Conservation (phyloP, 2,329 filamentous ascomycete genomes). For the Fusarium sp. region DNA sequence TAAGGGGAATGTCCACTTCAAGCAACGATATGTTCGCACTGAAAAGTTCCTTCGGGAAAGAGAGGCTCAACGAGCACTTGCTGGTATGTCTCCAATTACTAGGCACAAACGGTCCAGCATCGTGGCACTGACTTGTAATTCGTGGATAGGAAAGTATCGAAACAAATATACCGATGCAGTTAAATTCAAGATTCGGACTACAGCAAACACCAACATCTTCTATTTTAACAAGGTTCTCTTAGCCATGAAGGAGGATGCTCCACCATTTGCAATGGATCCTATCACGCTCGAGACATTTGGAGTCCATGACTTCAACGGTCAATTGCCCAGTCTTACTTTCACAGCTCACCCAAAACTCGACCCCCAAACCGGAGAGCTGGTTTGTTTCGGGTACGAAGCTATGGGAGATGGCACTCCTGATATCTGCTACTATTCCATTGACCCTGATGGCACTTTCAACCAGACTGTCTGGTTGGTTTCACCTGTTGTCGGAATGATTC, state of each 20-base stretch:
- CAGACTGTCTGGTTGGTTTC: neutral
- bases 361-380: slow-evolving; percentile 1
- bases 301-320: slow-evolving; percentile 6
- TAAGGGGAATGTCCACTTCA: slow-evolving; percentile 11
- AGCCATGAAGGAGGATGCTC: slow-evolving; percentile 17
- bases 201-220: slow-evolving; percentile 23
- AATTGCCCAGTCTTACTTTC: slow-evolving; percentile 5
- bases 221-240: slow-evolving; percentile 15
- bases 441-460: neutral
- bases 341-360: slow-evolving; percentile 22
- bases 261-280: slow-evolving; percentile 18
- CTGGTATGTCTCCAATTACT: neutral
- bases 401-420: slow-evolving; percentile 6
- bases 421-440: neutral
- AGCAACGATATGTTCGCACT: slow-evolving; percentile 17
- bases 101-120: rapidly evolving
- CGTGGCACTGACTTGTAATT: neutral
- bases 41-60: slow-evolving; percentile 4
- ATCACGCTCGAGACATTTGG: slow-evolving; percentile 18
- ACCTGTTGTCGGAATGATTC: slow-evolving; percentile 24
- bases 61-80: neutral
- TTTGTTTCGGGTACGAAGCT: slow-evolving; percentile 15
- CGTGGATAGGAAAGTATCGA: neutral
- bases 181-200: slow-evolving; percentile 3
- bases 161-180: slow-evolving; percentile 22